These are phyloP conservation scores for Dalbergia cultrata DNA, from an alignment of 306 rosid species.

Conservation along the genomic window DNA sequence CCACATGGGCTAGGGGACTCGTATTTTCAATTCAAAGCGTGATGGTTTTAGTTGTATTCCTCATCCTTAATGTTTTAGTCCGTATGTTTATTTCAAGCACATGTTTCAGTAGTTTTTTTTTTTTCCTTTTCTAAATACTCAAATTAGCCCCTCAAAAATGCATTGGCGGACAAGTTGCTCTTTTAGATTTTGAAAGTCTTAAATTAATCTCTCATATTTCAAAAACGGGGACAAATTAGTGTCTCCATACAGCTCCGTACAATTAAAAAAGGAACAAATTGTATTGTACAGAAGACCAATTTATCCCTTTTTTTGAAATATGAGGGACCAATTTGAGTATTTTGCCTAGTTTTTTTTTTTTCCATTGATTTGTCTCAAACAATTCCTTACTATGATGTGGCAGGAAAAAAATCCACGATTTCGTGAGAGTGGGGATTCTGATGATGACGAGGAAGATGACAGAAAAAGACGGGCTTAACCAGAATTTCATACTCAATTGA, in stretches of 20 bases:
- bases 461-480: constrained; percentile 61
- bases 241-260: too few species aligned
- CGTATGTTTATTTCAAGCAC: neutral
- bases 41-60: constrained; percentile 16
- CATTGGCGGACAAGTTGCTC: too few species aligned
- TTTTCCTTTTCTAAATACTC: too few species aligned
- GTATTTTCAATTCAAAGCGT: constrained; percentile 27
- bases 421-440: constrained; percentile 98
- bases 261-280: too few species aligned
- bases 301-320: too few species aligned
- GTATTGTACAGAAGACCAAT: too few species aligned
- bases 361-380: constrained; percentile 21
- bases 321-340: too few species aligned
- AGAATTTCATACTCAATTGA: constrained; percentile 18
- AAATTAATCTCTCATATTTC: too few species aligned
- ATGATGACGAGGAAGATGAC: constrained; percentile 94
- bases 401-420: constrained; percentile 98
- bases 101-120: constrained; percentile 8
- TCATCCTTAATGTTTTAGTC: neutral
- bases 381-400: constrained; percentile 37
- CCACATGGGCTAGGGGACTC: constrained; percentile 2
- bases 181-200: too few species aligned
- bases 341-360: too few species aligned
- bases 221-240: too few species aligned
- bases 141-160: too few species aligned